These are phyloP conservation scores for Dioscorea alata DNA, from an alignment of 106 monocot genomes.

Conservation along the genomic window DNA sequence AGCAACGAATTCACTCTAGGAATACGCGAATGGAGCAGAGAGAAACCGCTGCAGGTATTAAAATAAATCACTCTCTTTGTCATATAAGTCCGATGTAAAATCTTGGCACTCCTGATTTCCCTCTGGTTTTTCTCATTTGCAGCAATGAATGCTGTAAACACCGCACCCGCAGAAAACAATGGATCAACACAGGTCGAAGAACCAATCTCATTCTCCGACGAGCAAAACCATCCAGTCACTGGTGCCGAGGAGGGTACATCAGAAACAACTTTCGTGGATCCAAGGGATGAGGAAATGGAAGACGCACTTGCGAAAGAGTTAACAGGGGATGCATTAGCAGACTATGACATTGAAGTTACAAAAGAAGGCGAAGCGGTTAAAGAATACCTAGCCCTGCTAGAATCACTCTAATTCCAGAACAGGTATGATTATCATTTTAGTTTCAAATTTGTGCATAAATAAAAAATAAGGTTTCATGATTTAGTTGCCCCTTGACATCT, in stretches of 20 bases:
- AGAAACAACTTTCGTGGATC: background rate
- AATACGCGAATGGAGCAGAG: constrained; percentile 14
- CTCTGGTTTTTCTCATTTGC: background rate
- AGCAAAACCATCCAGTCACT: background rate
- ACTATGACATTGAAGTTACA: constrained; percentile 75
- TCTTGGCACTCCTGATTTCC: background rate
- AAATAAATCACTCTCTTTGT: too few species aligned
- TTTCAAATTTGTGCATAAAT: too few species aligned
- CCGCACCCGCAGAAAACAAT: constrained; percentile 6
- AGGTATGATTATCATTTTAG: too few species aligned
- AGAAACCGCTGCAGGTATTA: background rate
- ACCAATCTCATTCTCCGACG: background rate
- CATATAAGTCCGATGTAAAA: background rate
- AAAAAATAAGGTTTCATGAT: too few species aligned
- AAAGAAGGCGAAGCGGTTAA: constrained; percentile 80
- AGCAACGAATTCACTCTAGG: constrained; percentile 34
- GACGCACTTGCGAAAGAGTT: constrained; percentile 59
- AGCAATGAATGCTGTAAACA: constrained; percentile 8
- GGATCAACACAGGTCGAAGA: background rate
- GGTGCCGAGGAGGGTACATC: constrained; percentile 4
- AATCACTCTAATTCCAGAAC: constrained; percentile 12
- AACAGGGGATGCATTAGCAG: constrained; percentile 62
- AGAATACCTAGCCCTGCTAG: constrained; percentile 69
- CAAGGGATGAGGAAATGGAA: constrained; percentile 76
- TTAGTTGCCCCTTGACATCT: too few species aligned